Percentiles rank a stretch among this genome's conserved stretches.
Evolutionary conservation across 139 green algal genomes (phyloP).

Genomic region (Zygnema circumcarinatum): DNA sequence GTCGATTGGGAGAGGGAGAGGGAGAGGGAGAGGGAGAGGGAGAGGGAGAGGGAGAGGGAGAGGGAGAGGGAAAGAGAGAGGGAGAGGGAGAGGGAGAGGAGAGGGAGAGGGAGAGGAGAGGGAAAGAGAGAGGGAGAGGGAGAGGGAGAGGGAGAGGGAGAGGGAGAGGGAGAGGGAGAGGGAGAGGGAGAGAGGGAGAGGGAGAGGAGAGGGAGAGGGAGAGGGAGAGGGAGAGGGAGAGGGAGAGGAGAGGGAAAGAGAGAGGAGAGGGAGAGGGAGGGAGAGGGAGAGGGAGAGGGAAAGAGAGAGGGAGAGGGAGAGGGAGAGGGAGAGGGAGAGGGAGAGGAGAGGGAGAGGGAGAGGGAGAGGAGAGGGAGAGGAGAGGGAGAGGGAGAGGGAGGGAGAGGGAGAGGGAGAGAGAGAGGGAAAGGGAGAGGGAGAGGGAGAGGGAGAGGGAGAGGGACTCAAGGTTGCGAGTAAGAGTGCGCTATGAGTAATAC

Average conservation of each 20-base stretch:
- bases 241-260: background rate
- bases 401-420: background rate
- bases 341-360: background rate
- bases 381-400: background rate
- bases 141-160: background rate
- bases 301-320: background rate
- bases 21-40: background rate
- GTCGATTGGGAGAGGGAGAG: background rate
- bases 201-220: background rate
- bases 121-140: background rate
- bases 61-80: background rate
- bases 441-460: too few relatives aligned
- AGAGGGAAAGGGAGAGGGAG: background rate
- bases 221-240: background rate
- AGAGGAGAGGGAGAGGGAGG: background rate
- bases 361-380: background rate
- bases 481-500: too few relatives aligned
- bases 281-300: background rate
- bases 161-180: slow-evolving; percentile 8
- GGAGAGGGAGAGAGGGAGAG: background rate
- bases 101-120: background rate
- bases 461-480: too few relatives aligned
- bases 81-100: background rate
- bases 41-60: background rate
- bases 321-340: background rate